A percentile compares a stretch with the other conserved stretches of the same genome.
These are phyloP conservation scores for Dryas drummondii DNA, from an alignment of 306 rosid genomes.

Conservation along the genomic window DNA sequence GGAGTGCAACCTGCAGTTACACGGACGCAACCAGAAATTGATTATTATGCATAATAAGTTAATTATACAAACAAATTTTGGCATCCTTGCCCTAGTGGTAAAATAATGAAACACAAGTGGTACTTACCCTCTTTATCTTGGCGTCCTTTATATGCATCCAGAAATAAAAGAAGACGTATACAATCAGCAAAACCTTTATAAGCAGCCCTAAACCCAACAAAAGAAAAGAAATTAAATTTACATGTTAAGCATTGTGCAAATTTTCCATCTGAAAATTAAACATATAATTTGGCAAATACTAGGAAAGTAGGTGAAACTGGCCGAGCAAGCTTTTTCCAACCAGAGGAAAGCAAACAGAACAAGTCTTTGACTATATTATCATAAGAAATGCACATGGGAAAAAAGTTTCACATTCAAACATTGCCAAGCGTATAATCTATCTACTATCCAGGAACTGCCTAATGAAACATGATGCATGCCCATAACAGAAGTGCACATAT, in stretches of 20 bases:
- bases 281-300: background rate
- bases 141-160: slow-evolving; percentile 84
- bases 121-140: slow-evolving; percentile 94
- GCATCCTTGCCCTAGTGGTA: slow-evolving; percentile 6
- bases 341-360: background rate
- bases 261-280: background rate
- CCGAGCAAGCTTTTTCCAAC: slow-evolving; percentile 4
- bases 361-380: background rate
- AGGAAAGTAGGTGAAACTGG: slow-evolving; percentile 3
- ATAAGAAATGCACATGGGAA: background rate
- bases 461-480: background rate
- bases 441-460: background rate
- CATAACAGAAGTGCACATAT: background rate
- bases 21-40: slow-evolving; percentile 17
- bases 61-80: background rate
- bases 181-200: slow-evolving; percentile 98
- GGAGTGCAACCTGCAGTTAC: slow-evolving; percentile 84
- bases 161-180: slow-evolving; percentile 86
- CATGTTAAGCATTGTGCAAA: background rate
- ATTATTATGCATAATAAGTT: slow-evolving; percentile 16
- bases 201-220: slow-evolving; percentile 80
- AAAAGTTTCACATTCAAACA: background rate
- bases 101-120: slow-evolving; percentile 7
- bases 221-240: slow-evolving; percentile 11
- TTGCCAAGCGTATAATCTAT: background rate